Conservation (phyloP, 1,284 basidiomycete species). For the Taiwanofungus camphoratus region DNA sequence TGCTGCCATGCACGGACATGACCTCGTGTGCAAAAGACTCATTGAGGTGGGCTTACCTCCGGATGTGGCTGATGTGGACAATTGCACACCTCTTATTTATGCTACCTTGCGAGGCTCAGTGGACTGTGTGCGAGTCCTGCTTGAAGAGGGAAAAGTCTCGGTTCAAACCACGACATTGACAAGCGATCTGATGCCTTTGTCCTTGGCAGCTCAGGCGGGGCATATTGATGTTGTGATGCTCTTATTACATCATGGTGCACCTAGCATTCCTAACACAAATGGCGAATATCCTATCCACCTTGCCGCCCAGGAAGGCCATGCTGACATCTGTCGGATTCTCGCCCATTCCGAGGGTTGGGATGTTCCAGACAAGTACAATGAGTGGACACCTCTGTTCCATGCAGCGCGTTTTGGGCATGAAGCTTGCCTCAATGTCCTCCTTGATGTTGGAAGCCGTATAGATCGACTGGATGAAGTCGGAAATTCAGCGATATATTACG, state of each 20-base stretch:
- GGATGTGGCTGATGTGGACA: conserved; percentile 83
- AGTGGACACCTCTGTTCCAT: conserved; percentile 98
- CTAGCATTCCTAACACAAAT: conserved; percentile 83
- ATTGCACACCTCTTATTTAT: conserved; percentile 90
- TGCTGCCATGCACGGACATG: conserved; percentile 90
- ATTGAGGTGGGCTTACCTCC: conserved; percentile 66
- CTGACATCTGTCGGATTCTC: conserved; percentile 78
- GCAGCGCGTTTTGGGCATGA: conserved; percentile 87
- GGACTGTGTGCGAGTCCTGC: conserved; percentile 74
- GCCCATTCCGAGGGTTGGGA: conserved; percentile 79
- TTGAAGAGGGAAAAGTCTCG: conserved; percentile 61
- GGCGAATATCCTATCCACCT: conserved; percentile 96
- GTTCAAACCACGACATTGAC: conserved; percentile 51
- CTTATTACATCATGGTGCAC: conserved; percentile 74
- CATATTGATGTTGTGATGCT: conserved; percentile 81
- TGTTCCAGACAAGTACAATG: conserved; percentile 91
- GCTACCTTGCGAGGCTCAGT: conserved; percentile 86
- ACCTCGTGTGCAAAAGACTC: conserved; percentile 71
- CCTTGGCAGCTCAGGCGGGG: conserved; percentile 87
- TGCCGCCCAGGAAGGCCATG: conserved; percentile 95
- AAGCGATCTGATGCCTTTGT: conserved; percentile 82
- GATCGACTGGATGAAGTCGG: conserved; percentile 81
- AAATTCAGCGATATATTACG: conserved; percentile 88
- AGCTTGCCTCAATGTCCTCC: conserved; percentile 71
- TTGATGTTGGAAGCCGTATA: conserved; percentile 76